phyloP scores from a whole-genome alignment of 805 yeast genomes.

The Candida sithepensis region DNA sequence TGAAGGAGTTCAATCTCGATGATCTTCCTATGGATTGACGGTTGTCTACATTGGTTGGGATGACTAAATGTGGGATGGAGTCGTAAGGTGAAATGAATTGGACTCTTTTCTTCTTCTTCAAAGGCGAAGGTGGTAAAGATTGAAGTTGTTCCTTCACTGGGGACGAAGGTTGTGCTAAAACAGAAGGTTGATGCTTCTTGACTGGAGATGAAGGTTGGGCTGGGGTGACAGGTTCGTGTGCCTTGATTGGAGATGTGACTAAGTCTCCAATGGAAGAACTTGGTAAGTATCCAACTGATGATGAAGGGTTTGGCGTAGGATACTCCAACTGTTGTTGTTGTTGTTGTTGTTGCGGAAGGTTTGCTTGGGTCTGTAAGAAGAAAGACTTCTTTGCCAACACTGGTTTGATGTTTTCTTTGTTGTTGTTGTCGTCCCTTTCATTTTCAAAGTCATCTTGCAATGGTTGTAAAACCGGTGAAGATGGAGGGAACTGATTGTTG shows the following conservation, averaged over 20 bases:
- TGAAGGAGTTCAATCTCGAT: conserved; percentile 52
- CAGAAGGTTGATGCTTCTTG: not conserved
- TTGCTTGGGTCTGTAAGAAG: not conserved
- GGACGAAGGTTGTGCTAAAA: conserved; percentile 17
- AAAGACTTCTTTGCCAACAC: not conserved
- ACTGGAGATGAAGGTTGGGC: not conserved
- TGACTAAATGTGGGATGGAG: conserved; percentile 26
- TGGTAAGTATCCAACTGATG: conserved; percentile 38
- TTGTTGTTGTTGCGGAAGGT: not conserved
- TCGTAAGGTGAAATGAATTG: conserved; percentile 33
- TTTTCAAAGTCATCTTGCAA: conserved; percentile 8
- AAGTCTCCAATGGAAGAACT: conserved; percentile 12
- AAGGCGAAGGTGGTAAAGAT: not conserved
- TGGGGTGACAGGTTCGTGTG: not conserved
- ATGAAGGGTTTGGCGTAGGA: conserved; percentile 75
- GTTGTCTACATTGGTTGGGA: conserved; percentile 18
- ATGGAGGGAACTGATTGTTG: conserved; percentile 30
- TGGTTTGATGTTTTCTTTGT: not conserved
- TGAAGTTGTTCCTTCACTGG: conserved; percentile 28
- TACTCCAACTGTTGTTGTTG: conserved; percentile 32
- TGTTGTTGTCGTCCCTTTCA: not conserved
- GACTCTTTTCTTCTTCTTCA: conserved; percentile 11
- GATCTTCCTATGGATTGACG: conserved; percentile 56
- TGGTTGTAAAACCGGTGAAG: conserved; percentile 29
- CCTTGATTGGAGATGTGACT: conserved; percentile 1